Evolutionary conservation across 306 rosid genomes (phyloP), one percentile per base, ranked within the genome.

Genomic region (Citrullus colocynthis): DNA sequence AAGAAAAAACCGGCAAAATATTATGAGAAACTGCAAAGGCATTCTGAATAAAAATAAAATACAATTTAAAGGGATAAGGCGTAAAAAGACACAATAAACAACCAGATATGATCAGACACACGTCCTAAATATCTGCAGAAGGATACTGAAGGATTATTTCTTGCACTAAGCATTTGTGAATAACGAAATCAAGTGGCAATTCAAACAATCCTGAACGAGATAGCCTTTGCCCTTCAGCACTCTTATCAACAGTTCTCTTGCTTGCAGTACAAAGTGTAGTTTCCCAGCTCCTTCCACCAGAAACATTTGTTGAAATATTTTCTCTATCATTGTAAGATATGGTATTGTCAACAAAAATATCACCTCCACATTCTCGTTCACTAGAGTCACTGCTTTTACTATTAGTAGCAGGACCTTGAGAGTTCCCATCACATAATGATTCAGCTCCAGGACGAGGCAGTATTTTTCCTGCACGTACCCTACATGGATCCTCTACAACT

Each of bases 61-160:
- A 76, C 70, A 77, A 75, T 42, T 48, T 14, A 71, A 76, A 82
- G 73, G 60, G 51, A 77, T 42, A 80, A 74, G 41, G 17, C 44
- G 78, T 41, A 74, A 80, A 74, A 32, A 62, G 71, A 82, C 28
- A 28, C 45, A 63, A 83, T 57, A 13, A 76, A 75, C 69, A 44
- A 74, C 73, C 20, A 77, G 60, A 66, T 67, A 67, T 37, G 76
- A 63, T 74, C 49, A 41, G 58, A 75, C 37, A 49, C 14, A 64
- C 71, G 65, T 49, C 55, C 78, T 36, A 51, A 65, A 83, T 76
- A 76, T 80, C 76, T 48, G 84, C 63, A 66, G 48, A 84, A 88
- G 97, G 96, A 95, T 95, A 92, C 98, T 90, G 98, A 83, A 92
- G 91, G 83, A 87, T 85, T 81, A 95, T 90, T 84, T 90, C 98